Percentiles rank a stretch among this genome's conserved stretches.
phyloP scores from a whole-genome alignment of 2,329 filamentous ascomycete species.

The Ambrosiella beaveri region DNA sequence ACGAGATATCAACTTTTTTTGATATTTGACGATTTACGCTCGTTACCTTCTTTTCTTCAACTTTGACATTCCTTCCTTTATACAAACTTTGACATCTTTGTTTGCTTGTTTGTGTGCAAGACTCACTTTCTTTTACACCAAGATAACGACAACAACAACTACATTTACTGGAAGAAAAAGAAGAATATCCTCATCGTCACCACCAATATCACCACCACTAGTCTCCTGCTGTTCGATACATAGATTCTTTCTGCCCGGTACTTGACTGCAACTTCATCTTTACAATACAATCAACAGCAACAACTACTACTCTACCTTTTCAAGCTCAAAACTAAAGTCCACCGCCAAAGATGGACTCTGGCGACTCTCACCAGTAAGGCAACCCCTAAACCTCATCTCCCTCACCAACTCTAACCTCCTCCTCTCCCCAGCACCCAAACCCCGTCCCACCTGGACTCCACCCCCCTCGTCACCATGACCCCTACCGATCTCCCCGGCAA shows the following conservation, averaged over 20 bases:
- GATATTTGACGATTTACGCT: too few species aligned
- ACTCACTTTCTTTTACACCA: not conserved
- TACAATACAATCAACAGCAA: not conserved
- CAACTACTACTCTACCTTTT: not conserved
- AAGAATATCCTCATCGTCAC: too few species aligned
- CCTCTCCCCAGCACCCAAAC: conserved; percentile 13
- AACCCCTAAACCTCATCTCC: conserved; percentile 12
- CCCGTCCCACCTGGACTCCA: conserved; percentile 25
- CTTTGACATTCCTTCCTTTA: not conserved
- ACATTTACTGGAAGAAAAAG: not conserved
- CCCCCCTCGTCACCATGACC: conserved; percentile 32
- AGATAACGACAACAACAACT: not conserved
- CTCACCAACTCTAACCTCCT: not conserved
- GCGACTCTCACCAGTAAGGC: conserved; percentile 35
- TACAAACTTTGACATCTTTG: not conserved
- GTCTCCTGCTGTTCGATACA: too few species aligned
- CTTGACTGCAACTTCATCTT: too few species aligned
- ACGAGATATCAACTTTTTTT: too few species aligned
- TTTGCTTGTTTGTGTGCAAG: not conserved
- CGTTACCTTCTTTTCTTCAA: too few species aligned
- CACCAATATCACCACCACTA: too few species aligned
- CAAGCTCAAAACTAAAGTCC: not conserved
- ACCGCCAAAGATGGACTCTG: conserved; percentile 30
- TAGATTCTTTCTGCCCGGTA: too few species aligned
- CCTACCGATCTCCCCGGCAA: conserved; percentile 29